Evolutionary conservation across 2,329 filamentous ascomycete genomes (phyloP).

Genomic region (Aspergillus awamori): DNA sequence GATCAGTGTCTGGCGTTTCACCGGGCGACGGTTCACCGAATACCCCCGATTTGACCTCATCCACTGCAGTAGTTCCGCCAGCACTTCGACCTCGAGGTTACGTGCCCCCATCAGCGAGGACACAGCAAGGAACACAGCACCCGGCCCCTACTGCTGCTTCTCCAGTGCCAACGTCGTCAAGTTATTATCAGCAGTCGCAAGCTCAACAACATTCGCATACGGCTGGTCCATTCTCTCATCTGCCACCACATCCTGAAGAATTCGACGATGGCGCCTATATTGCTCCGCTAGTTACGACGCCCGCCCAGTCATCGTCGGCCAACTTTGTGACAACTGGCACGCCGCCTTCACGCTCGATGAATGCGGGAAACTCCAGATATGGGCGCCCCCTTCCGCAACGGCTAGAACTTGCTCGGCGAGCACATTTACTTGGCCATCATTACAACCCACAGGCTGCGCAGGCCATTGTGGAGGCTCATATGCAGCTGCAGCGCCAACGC

Average conservation of each 20-base stretch:
- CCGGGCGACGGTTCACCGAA: background rate
- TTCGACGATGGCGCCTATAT: background rate
- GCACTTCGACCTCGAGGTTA: background rate
- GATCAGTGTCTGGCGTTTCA: background rate
- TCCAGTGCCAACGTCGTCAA: background rate
- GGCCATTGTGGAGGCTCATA: slow-evolving; percentile 14
- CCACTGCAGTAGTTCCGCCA: background rate
- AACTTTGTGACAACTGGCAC: background rate
- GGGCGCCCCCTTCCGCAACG: slow-evolving; percentile 9
- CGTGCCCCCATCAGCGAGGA: background rate
- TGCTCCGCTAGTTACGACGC: background rate
- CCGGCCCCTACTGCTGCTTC: background rate
- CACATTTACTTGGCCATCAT: slow-evolving; percentile 14
- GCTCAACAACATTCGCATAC: background rate
- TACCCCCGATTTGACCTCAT: background rate
- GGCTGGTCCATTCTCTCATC: background rate
- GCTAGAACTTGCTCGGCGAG: slow-evolving; percentile 7
- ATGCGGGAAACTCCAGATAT: background rate
- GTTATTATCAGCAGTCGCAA: background rate
- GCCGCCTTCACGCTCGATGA: background rate
- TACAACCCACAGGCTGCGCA: slow-evolving; percentile 15
- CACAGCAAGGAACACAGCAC: background rate
- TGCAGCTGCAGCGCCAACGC: background rate
- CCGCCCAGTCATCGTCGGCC: background rate
- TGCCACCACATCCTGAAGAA: background rate